A percentile compares a stretch with the other conserved stretches of the same genome.
phyloP scores from a whole-genome alignment of 202 grass and related monocot species.

The Bolboschoenoplectus hybrid region DNA sequence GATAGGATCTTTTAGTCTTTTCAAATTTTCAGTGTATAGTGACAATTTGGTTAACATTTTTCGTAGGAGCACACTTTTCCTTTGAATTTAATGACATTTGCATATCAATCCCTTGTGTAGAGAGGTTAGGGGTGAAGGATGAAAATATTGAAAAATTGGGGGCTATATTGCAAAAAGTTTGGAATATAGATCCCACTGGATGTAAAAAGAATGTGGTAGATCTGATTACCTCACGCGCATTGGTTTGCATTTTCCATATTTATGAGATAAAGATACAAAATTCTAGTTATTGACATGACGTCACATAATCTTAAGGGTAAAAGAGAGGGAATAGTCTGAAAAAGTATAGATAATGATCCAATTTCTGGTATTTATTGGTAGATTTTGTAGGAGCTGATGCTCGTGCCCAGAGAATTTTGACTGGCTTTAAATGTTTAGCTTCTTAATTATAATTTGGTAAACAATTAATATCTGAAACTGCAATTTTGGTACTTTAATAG shows the following conservation, averaged over 20 bases:
- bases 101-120: neutral
- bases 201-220: neutral
- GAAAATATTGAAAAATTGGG: neutral
- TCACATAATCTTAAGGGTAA: neutral
- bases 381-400: neutral
- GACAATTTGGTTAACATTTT: neutral
- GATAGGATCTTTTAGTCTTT: neutral
- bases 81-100: neutral
- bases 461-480: neutral
- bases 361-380: neutral
- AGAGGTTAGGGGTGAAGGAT: neutral
- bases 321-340: neutral
- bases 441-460: neutral
- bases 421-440: neutral
- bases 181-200: neutral
- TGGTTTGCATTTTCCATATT: neutral
- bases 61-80: neutral
- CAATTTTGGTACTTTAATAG: conserved; percentile 24
- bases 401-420: neutral
- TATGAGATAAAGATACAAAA: neutral
- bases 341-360: neutral
- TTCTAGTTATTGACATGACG: neutral
- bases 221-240: neutral
- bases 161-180: neutral
- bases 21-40: neutral